phyloP scores from a whole-genome alignment of 176 grass and related monocot species.

The Canna indica region DNA sequence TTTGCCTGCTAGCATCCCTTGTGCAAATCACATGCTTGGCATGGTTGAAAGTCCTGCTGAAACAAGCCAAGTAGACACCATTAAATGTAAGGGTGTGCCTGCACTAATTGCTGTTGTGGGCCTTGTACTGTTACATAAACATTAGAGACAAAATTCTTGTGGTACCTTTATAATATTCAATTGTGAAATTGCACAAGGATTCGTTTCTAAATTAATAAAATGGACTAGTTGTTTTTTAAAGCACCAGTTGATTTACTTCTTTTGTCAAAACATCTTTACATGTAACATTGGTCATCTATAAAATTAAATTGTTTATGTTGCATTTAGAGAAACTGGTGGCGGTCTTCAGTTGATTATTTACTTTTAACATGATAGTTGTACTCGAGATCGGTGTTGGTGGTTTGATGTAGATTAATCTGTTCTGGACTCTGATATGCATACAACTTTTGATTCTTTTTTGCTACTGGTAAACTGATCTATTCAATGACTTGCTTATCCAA shows the following conservation, averaged over 20 bases:
- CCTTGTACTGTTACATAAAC: no score
- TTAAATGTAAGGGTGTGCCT: no score
- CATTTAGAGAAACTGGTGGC: background rate
- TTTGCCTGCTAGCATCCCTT: no score
- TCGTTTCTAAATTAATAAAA: no score
- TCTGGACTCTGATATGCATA: background rate
- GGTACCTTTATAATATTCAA: no score
- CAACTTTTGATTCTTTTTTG: background rate
- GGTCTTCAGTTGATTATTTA: background rate
- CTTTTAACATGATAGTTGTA: background rate
- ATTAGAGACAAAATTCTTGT: no score
- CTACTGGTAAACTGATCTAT: background rate
- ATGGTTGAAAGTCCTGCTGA: no score
- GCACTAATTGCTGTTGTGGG: no score
- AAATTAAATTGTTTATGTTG: background rate
- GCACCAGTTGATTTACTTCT: no score
- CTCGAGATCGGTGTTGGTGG: background rate
- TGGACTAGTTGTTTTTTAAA: background rate
- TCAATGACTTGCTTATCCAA: background rate
- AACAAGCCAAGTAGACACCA: no score
- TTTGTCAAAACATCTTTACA: background rate
- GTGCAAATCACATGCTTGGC: no score
- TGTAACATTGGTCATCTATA: background rate
- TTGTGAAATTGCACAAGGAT: no score
- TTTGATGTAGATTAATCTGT: background rate